phyloP scores from a whole-genome alignment of 1,284 basidiomycete genomes.

The Marasmius fiardii region DNA sequence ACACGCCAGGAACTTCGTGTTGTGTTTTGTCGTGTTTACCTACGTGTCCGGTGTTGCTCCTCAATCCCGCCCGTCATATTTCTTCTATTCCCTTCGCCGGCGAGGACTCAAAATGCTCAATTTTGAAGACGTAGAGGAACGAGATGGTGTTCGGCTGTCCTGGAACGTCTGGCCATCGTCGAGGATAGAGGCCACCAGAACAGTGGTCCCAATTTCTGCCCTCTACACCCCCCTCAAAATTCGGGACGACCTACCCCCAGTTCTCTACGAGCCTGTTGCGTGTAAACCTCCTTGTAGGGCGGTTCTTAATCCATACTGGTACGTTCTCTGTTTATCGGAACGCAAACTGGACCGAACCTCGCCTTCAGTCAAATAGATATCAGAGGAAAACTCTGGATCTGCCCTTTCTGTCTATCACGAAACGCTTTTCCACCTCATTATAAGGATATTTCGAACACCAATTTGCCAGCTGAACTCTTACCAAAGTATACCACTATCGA shows the following conservation, averaged over 20 bases:
- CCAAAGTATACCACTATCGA: conserved; percentile 99
- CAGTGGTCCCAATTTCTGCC: conserved; percentile 96
- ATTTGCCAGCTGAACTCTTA: conserved; percentile 92
- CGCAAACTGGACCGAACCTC: conserved; percentile 9
- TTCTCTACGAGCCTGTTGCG: conserved; percentile 97
- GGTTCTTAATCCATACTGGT: conserved; percentile 98
- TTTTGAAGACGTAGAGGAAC: conserved; percentile 53
- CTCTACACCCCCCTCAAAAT: conserved; percentile 98
- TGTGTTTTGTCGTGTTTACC: background rate
- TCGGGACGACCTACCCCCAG: conserved; percentile 92
- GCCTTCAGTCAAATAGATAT: conserved; percentile 91
- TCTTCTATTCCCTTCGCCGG: background rate
- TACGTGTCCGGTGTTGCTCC: background rate
- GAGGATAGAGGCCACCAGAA: conserved; percentile 95
- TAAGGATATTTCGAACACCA: conserved; percentile 97
- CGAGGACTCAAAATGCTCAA: conserved; percentile 23
- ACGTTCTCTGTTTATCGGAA: conserved; percentile 21
- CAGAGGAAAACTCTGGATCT: conserved; percentile 98
- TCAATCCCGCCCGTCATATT: background rate
- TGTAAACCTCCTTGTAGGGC: conserved; percentile 98
- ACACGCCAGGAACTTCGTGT: too few species aligned
- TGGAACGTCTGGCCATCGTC: conserved; percentile 99
- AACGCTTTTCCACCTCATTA: conserved; percentile 99
- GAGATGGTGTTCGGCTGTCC: conserved; percentile 78
- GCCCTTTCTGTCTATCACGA: conserved; percentile 95